Evolutionary conservation across 345 rosid species (phyloP).

Genomic region (Brassica cretica): DNA sequence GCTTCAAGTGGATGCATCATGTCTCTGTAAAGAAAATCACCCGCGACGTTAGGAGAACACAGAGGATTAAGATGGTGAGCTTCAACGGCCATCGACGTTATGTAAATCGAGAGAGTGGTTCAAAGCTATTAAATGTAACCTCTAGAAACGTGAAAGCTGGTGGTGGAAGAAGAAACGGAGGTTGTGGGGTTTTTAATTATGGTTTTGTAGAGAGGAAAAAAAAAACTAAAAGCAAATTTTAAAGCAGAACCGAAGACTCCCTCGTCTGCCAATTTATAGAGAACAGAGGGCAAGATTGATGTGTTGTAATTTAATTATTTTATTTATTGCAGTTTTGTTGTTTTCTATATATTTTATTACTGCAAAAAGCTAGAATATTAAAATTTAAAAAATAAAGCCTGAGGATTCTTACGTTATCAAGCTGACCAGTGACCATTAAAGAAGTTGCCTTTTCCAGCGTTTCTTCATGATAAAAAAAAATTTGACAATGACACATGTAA

Average conservation of each 20-base stretch:
- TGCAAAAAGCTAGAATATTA: neutral
- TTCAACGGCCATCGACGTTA: slow-evolving; percentile 58
- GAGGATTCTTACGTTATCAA: slow-evolving; percentile 38
- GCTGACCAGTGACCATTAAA: slow-evolving; percentile 40
- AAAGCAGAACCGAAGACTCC: slow-evolving; percentile 25
- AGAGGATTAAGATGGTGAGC: slow-evolving; percentile 51
- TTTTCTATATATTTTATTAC: slow-evolving; percentile 2
- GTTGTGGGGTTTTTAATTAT: slow-evolving; percentile 8
- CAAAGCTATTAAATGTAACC: slow-evolving; percentile 12
- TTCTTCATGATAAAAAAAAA: slow-evolving; percentile 18
- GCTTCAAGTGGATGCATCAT: slow-evolving; percentile 54
- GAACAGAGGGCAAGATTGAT: slow-evolving; percentile 40
- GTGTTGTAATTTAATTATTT: neutral
- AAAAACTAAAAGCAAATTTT: slow-evolving; percentile 29
- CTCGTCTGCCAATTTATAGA: slow-evolving; percentile 43
- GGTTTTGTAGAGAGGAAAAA: slow-evolving; percentile 9
- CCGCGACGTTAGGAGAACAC: slow-evolving; percentile 35
- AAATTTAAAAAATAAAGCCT: slow-evolving; percentile 5
- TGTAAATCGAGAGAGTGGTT: neutral
- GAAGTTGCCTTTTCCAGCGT: slow-evolving; percentile 37
- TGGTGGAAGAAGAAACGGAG: slow-evolving; percentile 24
- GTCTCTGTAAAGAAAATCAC: slow-evolving; percentile 45
- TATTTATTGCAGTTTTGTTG: neutral
- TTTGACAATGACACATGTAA: slow-evolving; percentile 39
- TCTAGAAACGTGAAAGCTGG: slow-evolving; percentile 25